Base-by-base conservation (phyloP, 495 filamentous ascomycete genomes). In the Ascodesmis nigricans region DNA sequence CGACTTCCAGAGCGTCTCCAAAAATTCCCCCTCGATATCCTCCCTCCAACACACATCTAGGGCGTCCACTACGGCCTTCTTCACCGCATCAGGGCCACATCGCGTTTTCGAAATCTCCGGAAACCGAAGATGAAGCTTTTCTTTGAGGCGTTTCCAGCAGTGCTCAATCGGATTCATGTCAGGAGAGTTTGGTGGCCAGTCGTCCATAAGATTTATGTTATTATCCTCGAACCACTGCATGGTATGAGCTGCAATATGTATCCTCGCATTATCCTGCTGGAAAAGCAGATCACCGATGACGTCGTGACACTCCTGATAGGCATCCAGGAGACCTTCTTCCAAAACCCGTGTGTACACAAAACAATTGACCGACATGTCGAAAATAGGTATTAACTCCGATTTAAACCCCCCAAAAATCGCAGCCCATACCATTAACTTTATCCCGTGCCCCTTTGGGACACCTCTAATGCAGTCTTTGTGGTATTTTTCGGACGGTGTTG, bases 141-240 rank as follows among this genome's bases (percentile, higher is more conserved):
- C 22, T 26, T 42, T 47, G 1, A 45, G n/a, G 1, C 24, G 16
- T 9, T 19, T 38, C 45, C 38, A 45, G 4, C 41, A 31, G 27
- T 38, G 30, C 10, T 35, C 34, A n/a, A 47, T 47, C 0, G 38
- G 39, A 17, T 45, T 42, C 1, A 42, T 15, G 19, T 48, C 28
- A 5, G 39, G 34, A 14, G 34, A 45, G 0, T 29, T 42, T 11
- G 28, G 16, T 15, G 42, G 35, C 15, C 35, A 42, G 2, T 8
- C n/a, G 31, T 24, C 0, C 27, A 15, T 22, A 4, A 40, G 11
- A 10, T 11, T 16, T 10, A 40, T 20, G 2, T 1, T 20, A 8
- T 33, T 21, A 16, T 44, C 21, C 2, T n/a, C 2, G 23, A 44
- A 27, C 31, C 30, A 36, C 7, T 28, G 36, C 22, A 21, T 21